Conservation (phyloP, 2,329 filamentous ascomycete genomes). For the Geosmithia morbida region DNA sequence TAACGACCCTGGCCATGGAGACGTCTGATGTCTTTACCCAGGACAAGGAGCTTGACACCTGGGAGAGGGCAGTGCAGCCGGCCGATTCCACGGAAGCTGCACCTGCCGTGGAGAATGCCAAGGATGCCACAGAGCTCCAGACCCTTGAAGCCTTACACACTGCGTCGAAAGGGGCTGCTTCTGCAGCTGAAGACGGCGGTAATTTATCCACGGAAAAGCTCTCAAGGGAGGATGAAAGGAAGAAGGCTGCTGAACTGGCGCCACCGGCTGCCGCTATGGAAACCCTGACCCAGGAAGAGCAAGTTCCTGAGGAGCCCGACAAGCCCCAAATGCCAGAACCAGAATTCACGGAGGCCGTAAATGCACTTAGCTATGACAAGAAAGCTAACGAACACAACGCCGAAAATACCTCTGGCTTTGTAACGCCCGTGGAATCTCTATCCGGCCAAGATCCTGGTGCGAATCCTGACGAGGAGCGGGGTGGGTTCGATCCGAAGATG, state of each 20-base stretch:
- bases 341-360: constrained; percentile 1
- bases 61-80: not conserved
- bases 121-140: not conserved
- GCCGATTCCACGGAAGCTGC: not conserved
- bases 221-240: constrained; percentile 3
- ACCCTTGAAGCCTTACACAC: not conserved
- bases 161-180: not conserved
- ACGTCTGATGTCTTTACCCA: not conserved
- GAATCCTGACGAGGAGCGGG: constrained; percentile 2
- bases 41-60: not conserved
- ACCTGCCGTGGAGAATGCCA: not conserved
- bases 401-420: constrained; percentile 4
- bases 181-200: constrained; percentile 1
- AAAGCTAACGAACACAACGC: constrained; percentile 1
- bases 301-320: not conserved
- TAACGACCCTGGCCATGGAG: not conserved
- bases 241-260: constrained; percentile 2
- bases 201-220: not conserved
- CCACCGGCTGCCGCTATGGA: not conserved
- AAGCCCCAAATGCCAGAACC: constrained; percentile 2
- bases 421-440: constrained; percentile 2
- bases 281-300: not conserved
- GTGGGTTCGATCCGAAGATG: constrained; percentile 6
- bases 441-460: constrained; percentile 1
- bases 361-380: not conserved